Evolutionary conservation across 805 yeast species (phyloP).

Genomic region (Kodamaea sagamina): DNA sequence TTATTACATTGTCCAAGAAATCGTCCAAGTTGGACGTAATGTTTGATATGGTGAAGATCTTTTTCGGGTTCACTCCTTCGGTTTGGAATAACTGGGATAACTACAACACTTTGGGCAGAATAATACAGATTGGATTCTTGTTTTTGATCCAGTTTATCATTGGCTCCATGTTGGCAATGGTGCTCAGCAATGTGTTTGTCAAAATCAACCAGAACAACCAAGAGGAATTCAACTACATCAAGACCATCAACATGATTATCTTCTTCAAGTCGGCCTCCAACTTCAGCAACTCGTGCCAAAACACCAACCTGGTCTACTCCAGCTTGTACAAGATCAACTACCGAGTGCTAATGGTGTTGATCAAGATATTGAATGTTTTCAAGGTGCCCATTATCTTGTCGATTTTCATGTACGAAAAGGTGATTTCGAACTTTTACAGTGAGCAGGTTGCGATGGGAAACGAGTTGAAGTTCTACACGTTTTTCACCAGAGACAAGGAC

Average conservation of each 20-base stretch:
- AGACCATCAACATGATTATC: slow-evolving; percentile 39
- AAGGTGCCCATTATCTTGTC: slow-evolving; percentile 38
- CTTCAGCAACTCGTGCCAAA: slow-evolving; percentile 14
- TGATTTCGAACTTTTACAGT: slow-evolving; percentile 24
- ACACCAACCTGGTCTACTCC: slow-evolving; percentile 14
- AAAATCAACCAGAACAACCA: slow-evolving; percentile 32
- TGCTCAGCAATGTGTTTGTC: slow-evolving; percentile 45
- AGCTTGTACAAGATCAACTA: slow-evolving; percentile 7
- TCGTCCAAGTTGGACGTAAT: slow-evolving; percentile 46
- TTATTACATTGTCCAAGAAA: slow-evolving; percentile 50
- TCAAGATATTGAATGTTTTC: slow-evolving; percentile 28
- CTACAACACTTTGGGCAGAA: slow-evolving; percentile 48
- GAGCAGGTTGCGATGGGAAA: slow-evolving; percentile 16
- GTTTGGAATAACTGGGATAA: slow-evolving; percentile 58
- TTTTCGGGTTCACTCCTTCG: slow-evolving; percentile 61
- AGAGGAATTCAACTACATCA: slow-evolving; percentile 44
- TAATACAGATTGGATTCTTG: slow-evolving; percentile 51
- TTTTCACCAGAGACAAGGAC: slow-evolving; percentile 33
- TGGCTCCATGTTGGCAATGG: slow-evolving; percentile 56
- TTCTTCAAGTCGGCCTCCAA: slow-evolving; percentile 35
- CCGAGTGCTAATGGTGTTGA: slow-evolving; percentile 11
- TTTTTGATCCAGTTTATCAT: slow-evolving; percentile 57
- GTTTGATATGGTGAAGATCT: slow-evolving; percentile 51
- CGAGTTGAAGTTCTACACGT: slow-evolving; percentile 37
- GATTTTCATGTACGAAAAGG: slow-evolving; percentile 36